A percentile compares a stretch with the other conserved stretches of the same genome.
Evolutionary conservation across 495 filamentous ascomycete genomes (phyloP).

Genomic region (Neurospora sp.): DNA sequence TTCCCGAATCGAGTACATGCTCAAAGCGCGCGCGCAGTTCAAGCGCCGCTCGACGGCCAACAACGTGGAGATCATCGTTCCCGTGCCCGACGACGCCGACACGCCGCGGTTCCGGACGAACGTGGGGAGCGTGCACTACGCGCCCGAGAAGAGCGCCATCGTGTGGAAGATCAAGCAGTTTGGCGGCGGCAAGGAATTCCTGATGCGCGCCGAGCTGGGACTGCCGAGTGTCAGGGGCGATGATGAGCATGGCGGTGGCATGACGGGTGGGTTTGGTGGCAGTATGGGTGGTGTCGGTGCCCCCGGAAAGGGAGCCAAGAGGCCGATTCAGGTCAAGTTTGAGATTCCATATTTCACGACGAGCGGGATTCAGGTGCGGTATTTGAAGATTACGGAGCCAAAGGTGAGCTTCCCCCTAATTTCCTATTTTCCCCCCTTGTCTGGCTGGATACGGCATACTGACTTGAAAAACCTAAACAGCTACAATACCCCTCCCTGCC

Average conservation of each 20-base stretch:
- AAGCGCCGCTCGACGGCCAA: constrained; percentile 96
- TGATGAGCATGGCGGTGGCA: constrained; percentile 89
- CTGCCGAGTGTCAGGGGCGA: constrained; percentile 92
- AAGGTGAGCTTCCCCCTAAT: constrained; percentile 56
- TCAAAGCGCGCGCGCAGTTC: constrained; percentile 97
- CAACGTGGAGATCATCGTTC: constrained; percentile 96
- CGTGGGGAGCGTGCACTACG: constrained; percentile 96
- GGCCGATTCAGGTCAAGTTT: constrained; percentile 97
- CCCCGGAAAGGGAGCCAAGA: constrained; percentile 71
- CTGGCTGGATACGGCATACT: no score
- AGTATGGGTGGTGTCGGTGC: constrained; percentile 72
- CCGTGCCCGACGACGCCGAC: constrained; percentile 95
- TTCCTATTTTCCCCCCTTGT: neutral
- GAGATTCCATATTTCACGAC: constrained; percentile 99
- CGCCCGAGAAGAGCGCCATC: constrained; percentile 93
- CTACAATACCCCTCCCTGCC: constrained; percentile 96
- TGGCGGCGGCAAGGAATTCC: constrained; percentile 93
- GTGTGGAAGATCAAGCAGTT: constrained; percentile 99
- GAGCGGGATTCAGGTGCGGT: constrained; percentile 94
- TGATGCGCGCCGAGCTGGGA: constrained; percentile 98
- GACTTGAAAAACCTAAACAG: constrained; percentile 27
- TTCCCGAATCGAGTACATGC: constrained; percentile 93
- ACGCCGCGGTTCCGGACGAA: constrained; percentile 95
- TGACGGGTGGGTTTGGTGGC: constrained; percentile 94
- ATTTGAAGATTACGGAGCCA: constrained; percentile 98